Percentiles rank a stretch among this genome's conserved stretches.
Conservation (phyloP, 352 stramenopile species). For the Phytophthora fragariaefolia region DNA sequence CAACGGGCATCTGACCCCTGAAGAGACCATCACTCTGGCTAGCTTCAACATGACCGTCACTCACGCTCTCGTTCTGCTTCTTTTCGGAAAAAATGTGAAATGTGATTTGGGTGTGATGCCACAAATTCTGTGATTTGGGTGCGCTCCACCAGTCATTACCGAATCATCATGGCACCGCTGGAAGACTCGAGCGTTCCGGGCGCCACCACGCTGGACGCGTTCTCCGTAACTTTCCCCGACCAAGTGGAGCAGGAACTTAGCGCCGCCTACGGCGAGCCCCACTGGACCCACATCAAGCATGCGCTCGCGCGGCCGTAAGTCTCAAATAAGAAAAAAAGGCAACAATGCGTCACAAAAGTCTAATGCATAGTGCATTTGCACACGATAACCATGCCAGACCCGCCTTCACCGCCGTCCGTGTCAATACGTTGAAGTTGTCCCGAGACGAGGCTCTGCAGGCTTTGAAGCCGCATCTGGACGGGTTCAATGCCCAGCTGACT, state of each 20-base stretch:
- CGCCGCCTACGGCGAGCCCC: slow-evolving; percentile 59
- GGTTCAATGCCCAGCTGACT: slow-evolving; percentile 67
- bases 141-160: slow-evolving; percentile 27
- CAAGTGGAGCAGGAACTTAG: slow-evolving; percentile 72
- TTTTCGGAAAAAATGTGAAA: too few species aligned
- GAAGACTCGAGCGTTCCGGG: slow-evolving; percentile 90
- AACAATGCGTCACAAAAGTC: slow-evolving; percentile 7
- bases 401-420: slow-evolving; percentile 76
- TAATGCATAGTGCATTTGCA: slow-evolving; percentile 1
- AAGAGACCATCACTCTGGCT: slow-evolving; percentile 14
- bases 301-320: slow-evolving; percentile 52
- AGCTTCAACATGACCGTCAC: slow-evolving; percentile 28
- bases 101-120: too few species aligned
- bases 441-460: slow-evolving; percentile 60
- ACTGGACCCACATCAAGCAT: slow-evolving; percentile 81
- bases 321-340: slow-evolving; percentile 3
- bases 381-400: slow-evolving; percentile 47
- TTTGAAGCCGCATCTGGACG: slow-evolving; percentile 49
- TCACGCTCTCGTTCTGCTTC: slow-evolving; percentile 14
- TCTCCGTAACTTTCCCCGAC: slow-evolving; percentile 71
- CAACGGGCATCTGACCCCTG: neutral
- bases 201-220: slow-evolving; percentile 68
- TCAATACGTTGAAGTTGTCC: slow-evolving; percentile 75
- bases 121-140: slow-evolving; percentile 15
- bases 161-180: slow-evolving; percentile 57